These are phyloP conservation scores for Anthracocystis panici-leucophaei DNA, from an alignment of 1,284 basidiomycete species.

Conservation along the genomic window DNA sequence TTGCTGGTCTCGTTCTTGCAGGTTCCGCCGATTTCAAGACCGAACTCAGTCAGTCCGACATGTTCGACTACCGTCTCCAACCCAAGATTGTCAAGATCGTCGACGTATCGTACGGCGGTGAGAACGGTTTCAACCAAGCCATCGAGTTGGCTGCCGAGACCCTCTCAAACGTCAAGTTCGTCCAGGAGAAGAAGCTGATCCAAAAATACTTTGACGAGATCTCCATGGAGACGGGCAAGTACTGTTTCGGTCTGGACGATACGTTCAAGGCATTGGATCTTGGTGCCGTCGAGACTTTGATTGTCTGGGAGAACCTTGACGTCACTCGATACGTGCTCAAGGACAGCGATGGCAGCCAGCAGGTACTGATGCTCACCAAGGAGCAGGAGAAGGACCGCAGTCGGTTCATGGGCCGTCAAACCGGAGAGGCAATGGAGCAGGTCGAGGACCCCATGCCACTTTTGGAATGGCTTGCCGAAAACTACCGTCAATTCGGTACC, in stretches of 20 bases:
- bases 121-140: constrained; percentile 99
- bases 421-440: constrained; percentile 95
- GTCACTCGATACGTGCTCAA: constrained; percentile 63
- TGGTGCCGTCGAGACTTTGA: constrained; percentile 94
- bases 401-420: constrained; percentile 94
- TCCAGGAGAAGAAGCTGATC: constrained; percentile 88
- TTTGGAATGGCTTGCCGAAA: constrained; percentile 93
- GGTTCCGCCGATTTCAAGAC: constrained; percentile 99
- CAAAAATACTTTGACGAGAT: constrained; percentile 99
- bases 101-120: constrained; percentile 98
- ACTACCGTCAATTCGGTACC: constrained; percentile 97
- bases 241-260: constrained; percentile 98
- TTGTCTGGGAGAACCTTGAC: constrained; percentile 91
- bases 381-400: constrained; percentile 77
- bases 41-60: constrained; percentile 93
- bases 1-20: constrained; percentile 94
- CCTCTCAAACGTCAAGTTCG: constrained; percentile 97
- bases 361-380: constrained; percentile 64
- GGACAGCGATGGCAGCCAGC: constrained; percentile 61
- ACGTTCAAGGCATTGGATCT: constrained; percentile 96
- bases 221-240: constrained; percentile 94
- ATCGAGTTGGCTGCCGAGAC: constrained; percentile 97
- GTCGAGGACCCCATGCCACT: constrained; percentile 66
- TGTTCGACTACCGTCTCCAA: constrained; percentile 88
- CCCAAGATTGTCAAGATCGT: constrained; percentile 80